These are phyloP conservation scores for Botrytis aclada DNA, from an alignment of 2,329 filamentous ascomycete species.

Conservation along the genomic window DNA sequence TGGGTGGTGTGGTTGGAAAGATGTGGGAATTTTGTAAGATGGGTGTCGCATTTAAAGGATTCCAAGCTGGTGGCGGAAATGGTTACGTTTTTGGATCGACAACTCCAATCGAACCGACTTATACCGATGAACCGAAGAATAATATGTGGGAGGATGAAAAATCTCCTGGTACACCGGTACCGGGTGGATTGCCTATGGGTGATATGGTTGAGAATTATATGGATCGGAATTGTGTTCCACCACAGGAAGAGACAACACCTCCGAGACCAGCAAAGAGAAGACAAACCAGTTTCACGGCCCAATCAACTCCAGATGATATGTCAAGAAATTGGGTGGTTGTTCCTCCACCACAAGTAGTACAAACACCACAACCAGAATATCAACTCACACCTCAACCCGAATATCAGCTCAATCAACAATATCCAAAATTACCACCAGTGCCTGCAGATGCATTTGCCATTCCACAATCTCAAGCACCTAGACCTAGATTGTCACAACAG, in stretches of 20 bases:
- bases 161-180: conserved; percentile 9
- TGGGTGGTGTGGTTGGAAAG: conserved; percentile 68
- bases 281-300: conserved; percentile 42
- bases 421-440: conserved; percentile 11
- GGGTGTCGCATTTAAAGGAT: conserved; percentile 67
- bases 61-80: conserved; percentile 78
- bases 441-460: conserved; percentile 21
- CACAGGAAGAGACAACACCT: conserved; percentile 38
- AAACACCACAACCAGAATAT: neutral
- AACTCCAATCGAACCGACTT: neutral
- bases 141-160: conserved; percentile 26
- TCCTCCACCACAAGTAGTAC: conserved; percentile 17
- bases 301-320: conserved; percentile 50
- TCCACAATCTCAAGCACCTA: conserved; percentile 3
- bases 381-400: neutral
- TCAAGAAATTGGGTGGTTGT: conserved; percentile 72
- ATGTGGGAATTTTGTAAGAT: conserved; percentile 79
- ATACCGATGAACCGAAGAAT: conserved; percentile 22
- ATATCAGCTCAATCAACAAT: neutral
- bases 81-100: conserved; percentile 49
- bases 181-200: neutral
- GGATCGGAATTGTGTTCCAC: conserved; percentile 34
- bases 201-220: conserved; percentile 38
- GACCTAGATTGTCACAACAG: conserved; percentile 18
- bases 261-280: conserved; percentile 47